phyloP scores from a whole-genome alignment of 768 basidiomycete species.

The Tylopilus cervinicoccineus region DNA sequence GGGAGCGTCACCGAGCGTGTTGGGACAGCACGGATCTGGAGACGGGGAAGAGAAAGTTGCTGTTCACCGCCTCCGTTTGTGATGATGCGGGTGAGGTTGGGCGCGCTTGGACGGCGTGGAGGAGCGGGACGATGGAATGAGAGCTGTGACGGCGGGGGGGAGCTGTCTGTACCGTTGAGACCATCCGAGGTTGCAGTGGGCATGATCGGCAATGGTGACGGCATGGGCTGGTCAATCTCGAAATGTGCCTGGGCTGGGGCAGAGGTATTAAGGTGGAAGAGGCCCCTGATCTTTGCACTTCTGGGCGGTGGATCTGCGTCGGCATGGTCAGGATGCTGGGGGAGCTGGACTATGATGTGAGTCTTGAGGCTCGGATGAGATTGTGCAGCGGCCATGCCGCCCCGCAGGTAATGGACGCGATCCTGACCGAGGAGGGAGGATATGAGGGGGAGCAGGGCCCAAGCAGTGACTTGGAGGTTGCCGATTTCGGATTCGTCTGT shows the following conservation, averaged over 20 bases:
- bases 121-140: constrained; percentile 49
- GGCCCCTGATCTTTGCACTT: constrained; percentile 40
- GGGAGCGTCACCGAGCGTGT: constrained; percentile 59
- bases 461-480: constrained; percentile 55
- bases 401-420: constrained; percentile 63
- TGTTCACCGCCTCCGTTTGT: constrained; percentile 49
- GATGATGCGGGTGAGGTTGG: constrained; percentile 57
- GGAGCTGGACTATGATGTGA: constrained; percentile 37
- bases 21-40: constrained; percentile 58
- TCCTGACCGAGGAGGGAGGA: constrained; percentile 53
- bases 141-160: constrained; percentile 64
- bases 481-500: constrained; percentile 65
- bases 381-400: constrained; percentile 63
- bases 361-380: constrained; percentile 53
- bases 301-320: constrained; percentile 18
- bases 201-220: constrained; percentile 56
- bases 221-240: constrained; percentile 52
- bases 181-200: constrained; percentile 41
- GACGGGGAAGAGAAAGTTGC: constrained; percentile 46
- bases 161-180: constrained; percentile 46
- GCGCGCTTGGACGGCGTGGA: constrained; percentile 56
- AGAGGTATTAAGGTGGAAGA: constrained; percentile 67
- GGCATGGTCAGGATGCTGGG: constrained; percentile 13
- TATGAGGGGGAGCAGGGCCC: constrained; percentile 67
- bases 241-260: constrained; percentile 50